Percentiles rank a stretch among this genome's conserved stretches.
These are phyloP conservation scores for Pelargonium myrrhifolium DNA, from an alignment of 441 rosid species.

Conservation along the genomic window DNA sequence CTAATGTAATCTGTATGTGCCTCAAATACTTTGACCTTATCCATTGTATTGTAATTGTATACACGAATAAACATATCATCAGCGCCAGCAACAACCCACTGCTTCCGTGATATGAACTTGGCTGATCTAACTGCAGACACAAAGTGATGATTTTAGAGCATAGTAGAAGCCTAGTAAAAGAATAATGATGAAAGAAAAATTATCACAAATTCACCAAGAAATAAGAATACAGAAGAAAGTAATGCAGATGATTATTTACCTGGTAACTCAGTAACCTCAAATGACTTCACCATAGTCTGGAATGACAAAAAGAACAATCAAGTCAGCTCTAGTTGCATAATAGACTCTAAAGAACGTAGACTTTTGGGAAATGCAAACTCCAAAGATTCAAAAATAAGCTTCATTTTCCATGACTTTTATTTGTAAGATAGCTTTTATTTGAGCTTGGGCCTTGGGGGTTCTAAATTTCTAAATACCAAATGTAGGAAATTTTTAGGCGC, in stretches of 20 bases:
- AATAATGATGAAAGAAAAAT: slow-evolving; percentile 6
- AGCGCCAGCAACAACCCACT: slow-evolving; percentile 76
- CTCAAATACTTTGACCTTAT: slow-evolving; percentile 70
- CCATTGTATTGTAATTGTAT: slow-evolving; percentile 69
- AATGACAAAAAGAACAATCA: slow-evolving; percentile 21
- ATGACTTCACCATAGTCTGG: slow-evolving; percentile 51
- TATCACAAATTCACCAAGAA: not conserved
- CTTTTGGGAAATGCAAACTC: not conserved
- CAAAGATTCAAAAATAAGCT: slow-evolving; percentile 4
- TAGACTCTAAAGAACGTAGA: not conserved
- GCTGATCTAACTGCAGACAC: slow-evolving; percentile 58
- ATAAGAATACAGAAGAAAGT: slow-evolving; percentile 1
- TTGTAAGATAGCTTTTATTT: not conserved
- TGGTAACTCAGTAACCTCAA: slow-evolving; percentile 61
- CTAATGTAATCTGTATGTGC: slow-evolving; percentile 85
- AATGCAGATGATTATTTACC: slow-evolving; percentile 27
- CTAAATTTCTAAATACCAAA: not conserved
- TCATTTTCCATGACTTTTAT: not conserved
- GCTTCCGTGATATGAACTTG: slow-evolving; percentile 59
- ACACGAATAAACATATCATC: slow-evolving; percentile 67
- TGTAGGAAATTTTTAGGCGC: not conserved
- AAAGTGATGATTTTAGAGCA: slow-evolving; percentile 21
- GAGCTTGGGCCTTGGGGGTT: not conserved
- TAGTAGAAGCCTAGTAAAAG: not conserved
- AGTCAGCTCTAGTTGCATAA: slow-evolving; percentile 19